Base-by-base conservation (phyloP, 108 stramenopile species). In the Pseudonitzschia pungens region DNA sequence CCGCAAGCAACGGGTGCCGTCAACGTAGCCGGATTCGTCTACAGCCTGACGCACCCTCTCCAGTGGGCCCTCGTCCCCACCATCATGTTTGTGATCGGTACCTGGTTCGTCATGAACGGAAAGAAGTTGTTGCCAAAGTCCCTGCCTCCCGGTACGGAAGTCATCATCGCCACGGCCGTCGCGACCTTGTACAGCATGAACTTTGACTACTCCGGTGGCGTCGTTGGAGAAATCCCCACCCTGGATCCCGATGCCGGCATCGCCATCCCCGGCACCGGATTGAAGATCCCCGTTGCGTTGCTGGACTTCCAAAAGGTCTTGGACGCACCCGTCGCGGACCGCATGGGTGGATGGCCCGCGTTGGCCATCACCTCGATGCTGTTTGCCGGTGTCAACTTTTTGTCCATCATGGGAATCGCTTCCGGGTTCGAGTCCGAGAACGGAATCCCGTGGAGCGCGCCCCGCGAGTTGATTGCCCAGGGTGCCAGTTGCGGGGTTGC, bases 341-440 rank as follows among this genome's bases (percentile, higher is more conserved):
- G 74, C 52, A 88, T 92, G 63, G 89, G 83, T 65, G 86, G 89
- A 56, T 80, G 59, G 50, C 36, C 74, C 43, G 65, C 77, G 31
- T 81, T 94, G 15, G 77, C 82, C 22, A 66, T 83, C 22, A 82
- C 89, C 15, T 78, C 89, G 8, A 42, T 78, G 18, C 45, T 89
- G 22, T 94, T 94, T 70, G 87, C 93, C 21, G 90, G 71, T 36
- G 86, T 94, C 31, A 91, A 94, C 81, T 94, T 90, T 76, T 81
- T 91, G 53, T 81, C 82, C 31, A 89, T 87, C 69, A 88, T 91
- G 72, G 89, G 88, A 14, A 91, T 91, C 56, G 84, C 89, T 2
- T 86, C 89, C 40, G 89, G 84, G 8, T 94, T 91, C 69, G 93
- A 94, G 70, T 53, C 81, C 15, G 92, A 94, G 44, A 81, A 94